Evolutionary conservation across 306 rosid species (phyloP), one percentile per base, ranked within the genome.

Genomic region (Gastrolobium bilobum): DNA sequence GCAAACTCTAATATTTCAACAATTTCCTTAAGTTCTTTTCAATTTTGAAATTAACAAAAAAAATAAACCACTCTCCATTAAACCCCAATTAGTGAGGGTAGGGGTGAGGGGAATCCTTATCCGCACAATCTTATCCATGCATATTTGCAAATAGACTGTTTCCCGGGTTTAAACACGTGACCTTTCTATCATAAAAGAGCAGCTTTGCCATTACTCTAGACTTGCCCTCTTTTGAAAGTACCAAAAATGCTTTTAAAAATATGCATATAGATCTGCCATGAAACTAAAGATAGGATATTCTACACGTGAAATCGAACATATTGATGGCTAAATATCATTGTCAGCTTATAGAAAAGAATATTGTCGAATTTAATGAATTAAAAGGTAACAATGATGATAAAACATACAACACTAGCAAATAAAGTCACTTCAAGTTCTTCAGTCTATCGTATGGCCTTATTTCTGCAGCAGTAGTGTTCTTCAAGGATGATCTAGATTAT

Each of bases 341-440:
- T n/a, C 14, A 69, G 33, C 54, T 43, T 7, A n/a, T 1, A 14
- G 9, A 6, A 48, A 50, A 68, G 11, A 14, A 10, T 44, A 11
- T 50, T n/a, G 35, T 50, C 47, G 9, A 50, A 33, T 50, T 69
- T 69, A 34, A 35, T 8, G 33, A 50, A 13, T 51, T 3, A 4
- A 51, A 69, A 50, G 3, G 13, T 68, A 34, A 69, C 31, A n/a
- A 37, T 50, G 33, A 69, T 51, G 37, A 69, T 69, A 13, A 47
- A 70, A 40, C 53, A 42, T 26, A 14, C 30, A 63, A 15, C 51
- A 26, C 39, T 33, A 67, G 73, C 58, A 68, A 46, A 46, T 10
- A 71, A 51, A 71, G 14, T 9, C 34, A 62, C 66, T 60, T 60
- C 4, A 40, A n/a, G 15, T 15, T 64, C 37, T 3, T 40, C 70